phyloP scores from a whole-genome alignment of 2,329 filamentous ascomycete genomes.

The Exophiala calicioides region DNA sequence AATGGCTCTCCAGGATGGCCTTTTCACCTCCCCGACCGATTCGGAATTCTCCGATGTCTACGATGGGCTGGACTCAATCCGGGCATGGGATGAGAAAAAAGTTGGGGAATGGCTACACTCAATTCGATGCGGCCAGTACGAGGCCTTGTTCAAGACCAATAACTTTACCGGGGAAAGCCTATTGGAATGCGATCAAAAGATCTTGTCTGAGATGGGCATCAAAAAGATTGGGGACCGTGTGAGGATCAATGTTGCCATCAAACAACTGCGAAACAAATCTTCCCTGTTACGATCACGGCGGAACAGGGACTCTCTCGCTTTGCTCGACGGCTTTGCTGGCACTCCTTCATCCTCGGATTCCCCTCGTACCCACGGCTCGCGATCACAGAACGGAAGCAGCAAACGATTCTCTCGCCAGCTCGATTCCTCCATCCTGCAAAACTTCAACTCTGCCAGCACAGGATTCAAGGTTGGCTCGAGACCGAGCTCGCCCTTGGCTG shows the following conservation, averaged over 20 bases:
- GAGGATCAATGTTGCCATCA: conserved; percentile 81
- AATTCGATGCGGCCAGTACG: conserved; percentile 93
- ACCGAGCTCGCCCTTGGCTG: conserved; percentile 69
- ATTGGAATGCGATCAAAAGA: conserved; percentile 93
- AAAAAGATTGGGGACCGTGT: conserved; percentile 97
- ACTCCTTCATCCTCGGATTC: conserved; percentile 66
- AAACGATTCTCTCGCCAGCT: conserved; percentile 61
- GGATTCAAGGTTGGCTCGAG: conserved; percentile 62
- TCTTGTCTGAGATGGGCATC: conserved; percentile 96
- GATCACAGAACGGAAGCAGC: conserved; percentile 52
- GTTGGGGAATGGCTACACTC: conserved; percentile 88
- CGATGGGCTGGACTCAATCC: conserved; percentile 72
- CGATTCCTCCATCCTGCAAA: conserved; percentile 39
- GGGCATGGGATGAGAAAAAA: conserved; percentile 63
- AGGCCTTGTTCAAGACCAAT: conserved; percentile 84
- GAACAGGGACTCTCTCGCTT: conserved; percentile 84
- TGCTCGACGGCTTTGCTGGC: conserved; percentile 64
- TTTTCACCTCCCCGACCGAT: conserved; percentile 80
- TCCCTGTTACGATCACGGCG: conserved; percentile 78
- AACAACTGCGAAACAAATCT: conserved; percentile 75
- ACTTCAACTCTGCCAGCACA: conserved; percentile 45
- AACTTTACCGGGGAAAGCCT: conserved; percentile 98
- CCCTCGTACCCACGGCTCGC: conserved; percentile 62
- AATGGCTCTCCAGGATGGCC: conserved; percentile 39
- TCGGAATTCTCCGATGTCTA: conserved; percentile 83